Percentiles rank a stretch among this genome's conserved stretches.
These are phyloP conservation scores for Cenchrus purpureus DNA, from an alignment of 176 grass and related monocot genomes.

Conservation along the genomic window DNA sequence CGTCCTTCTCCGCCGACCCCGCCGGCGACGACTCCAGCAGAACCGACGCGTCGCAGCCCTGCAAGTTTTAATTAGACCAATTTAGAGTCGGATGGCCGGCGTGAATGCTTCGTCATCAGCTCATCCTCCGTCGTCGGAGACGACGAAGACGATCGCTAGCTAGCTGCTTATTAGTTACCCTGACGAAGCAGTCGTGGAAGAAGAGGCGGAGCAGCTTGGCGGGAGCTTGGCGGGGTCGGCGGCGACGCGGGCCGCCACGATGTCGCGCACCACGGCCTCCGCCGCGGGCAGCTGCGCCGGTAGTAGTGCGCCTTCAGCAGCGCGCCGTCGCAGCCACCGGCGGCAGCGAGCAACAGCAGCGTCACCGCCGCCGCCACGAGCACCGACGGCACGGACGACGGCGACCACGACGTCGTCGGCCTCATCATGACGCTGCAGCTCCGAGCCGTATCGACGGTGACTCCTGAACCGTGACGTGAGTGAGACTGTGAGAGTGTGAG, in stretches of 20 bases:
- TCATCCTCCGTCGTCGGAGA: no score
- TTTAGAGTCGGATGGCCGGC: no score
- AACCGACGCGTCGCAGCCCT: conserved; percentile 91
- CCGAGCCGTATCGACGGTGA: background rate
- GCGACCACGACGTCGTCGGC: background rate
- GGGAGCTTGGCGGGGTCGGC: conserved; percentile 42
- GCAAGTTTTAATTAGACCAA: no score
- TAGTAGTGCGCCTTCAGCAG: conserved; percentile 59
- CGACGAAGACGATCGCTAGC: no score
- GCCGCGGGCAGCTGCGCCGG: conserved; percentile 55
- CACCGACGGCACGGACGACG: background rate
- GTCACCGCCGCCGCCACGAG: no score
- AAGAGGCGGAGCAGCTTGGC: conserved; percentile 69
- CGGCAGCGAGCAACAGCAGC: background rate
- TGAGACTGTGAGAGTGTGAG: background rate
- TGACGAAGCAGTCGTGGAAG: conserved; percentile 83
- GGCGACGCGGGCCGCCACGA: conserved; percentile 44
- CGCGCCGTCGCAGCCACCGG: background rate
- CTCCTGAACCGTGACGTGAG: background rate
- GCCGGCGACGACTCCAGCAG: conserved; percentile 65
- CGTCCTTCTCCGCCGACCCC: conserved; percentile 73
- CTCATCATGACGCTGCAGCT: background rate
- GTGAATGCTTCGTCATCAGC: no score
- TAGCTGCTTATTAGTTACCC: background rate
- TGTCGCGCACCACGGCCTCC: conserved; percentile 61